Base-by-base conservation (phyloP, 495 filamentous ascomycete species). In the Aspergillus hancockii region DNA sequence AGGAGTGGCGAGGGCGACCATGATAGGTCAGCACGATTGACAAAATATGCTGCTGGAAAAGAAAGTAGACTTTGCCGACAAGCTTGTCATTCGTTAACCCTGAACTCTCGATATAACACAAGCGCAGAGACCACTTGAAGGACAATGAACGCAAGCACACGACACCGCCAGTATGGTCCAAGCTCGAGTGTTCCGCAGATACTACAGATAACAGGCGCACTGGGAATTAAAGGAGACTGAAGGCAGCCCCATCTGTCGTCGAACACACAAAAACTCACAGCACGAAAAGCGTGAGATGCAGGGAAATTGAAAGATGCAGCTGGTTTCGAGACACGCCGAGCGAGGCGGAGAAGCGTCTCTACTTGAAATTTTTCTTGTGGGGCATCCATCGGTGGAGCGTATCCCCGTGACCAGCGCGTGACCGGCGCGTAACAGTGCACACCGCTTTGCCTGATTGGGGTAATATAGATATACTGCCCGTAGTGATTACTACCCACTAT, bases 1-100 rank as follows among this genome's bases (percentile, higher is more conserved):
- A 54, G 71, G 59, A 36, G 74, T 70, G 61, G 75, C 71, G 60
- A 81, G 64, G 60, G 74, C 74, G 50, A 77, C 76, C 78, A 81
- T 81, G 66, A 62, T 69, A 65, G 58, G 55, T 52, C 49, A 47
- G 43, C 32, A 57, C 50, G 13, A 47, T 30, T 43, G 58, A 31
- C 54, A 55, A 25, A 50, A 54, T 59, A 59, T 53, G 57, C 49
- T 51, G 49, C 43, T 59, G 31, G 34, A n/a, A n/a, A 49, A 40
- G 14, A 30, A 52, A 25, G 22, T 52, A 59, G 49, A 49, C 36
- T 52, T 34, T 45, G 31, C 23, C 55, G 22, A 13, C 45, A 57
- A 18, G 51, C 54, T 61, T 57, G 61, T 69, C 70, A 77, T 73
- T 54, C 55, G 49, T 43, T 51, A 14, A 10, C 19, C 43, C 21